Conservation (phyloP, 2,329 filamentous ascomycete species). For the Phaeosphaeria sp. region DNA sequence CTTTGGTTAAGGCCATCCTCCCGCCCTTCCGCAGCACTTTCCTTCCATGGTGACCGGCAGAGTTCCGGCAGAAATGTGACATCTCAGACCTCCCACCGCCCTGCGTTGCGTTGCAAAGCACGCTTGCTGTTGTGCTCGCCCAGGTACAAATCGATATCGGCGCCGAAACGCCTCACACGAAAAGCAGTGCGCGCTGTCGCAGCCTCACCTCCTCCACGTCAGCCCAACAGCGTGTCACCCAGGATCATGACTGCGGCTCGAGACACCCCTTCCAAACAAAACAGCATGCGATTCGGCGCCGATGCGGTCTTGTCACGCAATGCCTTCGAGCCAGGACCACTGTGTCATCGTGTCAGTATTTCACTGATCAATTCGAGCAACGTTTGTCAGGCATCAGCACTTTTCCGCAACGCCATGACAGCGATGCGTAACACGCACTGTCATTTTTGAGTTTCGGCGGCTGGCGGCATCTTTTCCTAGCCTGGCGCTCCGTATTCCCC, state of each 20-base stretch:
- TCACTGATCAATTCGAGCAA: conserved; percentile 25
- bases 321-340: conserved; percentile 25
- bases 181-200: conserved; percentile 15
- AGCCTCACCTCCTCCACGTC: conserved; percentile 23
- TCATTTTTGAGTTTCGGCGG: conserved; percentile 13
- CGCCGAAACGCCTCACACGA: conserved; percentile 14
- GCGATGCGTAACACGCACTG: conserved; percentile 16
- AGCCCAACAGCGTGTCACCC: conserved; percentile 20
- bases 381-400: conserved; percentile 19
- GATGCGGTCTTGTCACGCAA: conserved; percentile 9
- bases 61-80: conserved; percentile 26
- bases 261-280: neutral
- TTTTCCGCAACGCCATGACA: conserved; percentile 11
- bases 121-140: conserved; percentile 21
- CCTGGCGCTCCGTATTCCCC: conserved; percentile 25
- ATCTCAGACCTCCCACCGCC: conserved; percentile 19
- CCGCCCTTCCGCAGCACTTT: conserved; percentile 18
- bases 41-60: conserved; percentile 23
- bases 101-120: conserved; percentile 14
- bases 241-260: conserved; percentile 6
- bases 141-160: conserved; percentile 11
- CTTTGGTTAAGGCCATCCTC: conserved; percentile 11
- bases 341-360: conserved; percentile 21
- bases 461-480: conserved; percentile 4
- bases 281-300: neutral